Evolutionary conservation across 768 basidiomycete species (phyloP).

Genomic region (Amanita pallidorosea): DNA sequence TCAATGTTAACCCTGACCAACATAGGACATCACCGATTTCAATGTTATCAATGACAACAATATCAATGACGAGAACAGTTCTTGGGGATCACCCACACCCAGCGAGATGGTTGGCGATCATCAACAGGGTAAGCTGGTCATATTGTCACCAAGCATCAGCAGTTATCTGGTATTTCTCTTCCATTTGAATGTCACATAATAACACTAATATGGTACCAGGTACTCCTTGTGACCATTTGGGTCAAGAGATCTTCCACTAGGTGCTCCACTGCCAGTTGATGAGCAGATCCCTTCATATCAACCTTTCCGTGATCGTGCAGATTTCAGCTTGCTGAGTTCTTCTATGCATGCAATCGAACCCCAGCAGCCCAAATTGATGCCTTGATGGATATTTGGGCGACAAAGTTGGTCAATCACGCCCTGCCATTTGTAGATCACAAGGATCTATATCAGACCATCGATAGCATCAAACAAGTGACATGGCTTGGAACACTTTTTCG

Average conservation of each 20-base stretch:
- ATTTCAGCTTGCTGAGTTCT: slow-evolving; percentile 12
- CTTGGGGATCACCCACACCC: neutral
- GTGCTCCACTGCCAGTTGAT: neutral
- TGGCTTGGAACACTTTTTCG: no score
- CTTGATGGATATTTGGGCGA: slow-evolving; percentile 1
- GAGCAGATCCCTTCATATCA: neutral
- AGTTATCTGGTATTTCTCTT: neutral
- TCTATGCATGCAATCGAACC: slow-evolving; percentile 11
- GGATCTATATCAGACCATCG: no score
- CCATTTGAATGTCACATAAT: neutral
- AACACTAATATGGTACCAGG: neutral
- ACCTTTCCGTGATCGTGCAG: slow-evolving; percentile 8
- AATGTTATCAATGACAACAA: neutral
- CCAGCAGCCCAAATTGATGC: slow-evolving; percentile 11
- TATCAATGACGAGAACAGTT: neutral
- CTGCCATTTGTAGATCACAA: no score
- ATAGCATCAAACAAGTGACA: no score
- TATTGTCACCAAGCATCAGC: neutral
- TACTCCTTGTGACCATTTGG: neutral
- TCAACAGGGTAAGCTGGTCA: neutral
- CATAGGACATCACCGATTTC: neutral
- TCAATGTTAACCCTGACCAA: neutral
- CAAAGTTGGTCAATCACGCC: no score
- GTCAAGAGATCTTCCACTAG: neutral
- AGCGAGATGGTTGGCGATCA: neutral